These are phyloP conservation scores for Ophiocordyceps camponoti-rufipedis DNA, from an alignment of 2,329 filamentous ascomycete genomes.

Conservation along the genomic window DNA sequence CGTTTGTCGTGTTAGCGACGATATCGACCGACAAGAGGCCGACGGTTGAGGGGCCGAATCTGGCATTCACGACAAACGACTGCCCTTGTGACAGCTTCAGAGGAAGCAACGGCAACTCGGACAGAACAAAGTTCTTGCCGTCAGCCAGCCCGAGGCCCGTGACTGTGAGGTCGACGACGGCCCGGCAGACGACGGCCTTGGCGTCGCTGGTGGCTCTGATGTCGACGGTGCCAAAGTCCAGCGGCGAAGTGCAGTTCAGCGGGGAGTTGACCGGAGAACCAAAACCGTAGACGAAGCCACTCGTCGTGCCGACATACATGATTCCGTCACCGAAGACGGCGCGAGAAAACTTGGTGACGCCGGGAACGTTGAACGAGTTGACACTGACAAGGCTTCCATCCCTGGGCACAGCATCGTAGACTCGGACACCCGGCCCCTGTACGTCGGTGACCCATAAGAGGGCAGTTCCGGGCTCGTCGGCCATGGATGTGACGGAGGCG, in stretches of 20 bases:
- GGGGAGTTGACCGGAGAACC: constrained; percentile 35
- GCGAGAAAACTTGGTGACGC: constrained; percentile 35
- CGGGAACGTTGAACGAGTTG: constrained; percentile 30
- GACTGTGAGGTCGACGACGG: constrained; percentile 24
- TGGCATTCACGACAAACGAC: constrained; percentile 22
- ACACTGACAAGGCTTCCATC: constrained; percentile 27
- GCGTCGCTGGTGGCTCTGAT: constrained; percentile 14
- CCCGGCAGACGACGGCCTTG: constrained; percentile 25
- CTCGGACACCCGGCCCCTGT: constrained; percentile 29
- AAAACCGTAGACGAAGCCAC: constrained; percentile 34
- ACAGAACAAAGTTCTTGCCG: constrained; percentile 16
- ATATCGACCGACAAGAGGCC: constrained; percentile 29
- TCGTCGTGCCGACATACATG: constrained; percentile 32
- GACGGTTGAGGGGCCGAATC: constrained; percentile 25
- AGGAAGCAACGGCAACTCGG: constrained; percentile 14
- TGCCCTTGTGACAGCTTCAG: constrained; percentile 14
- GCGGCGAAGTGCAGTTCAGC: constrained; percentile 31
- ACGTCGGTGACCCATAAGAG: constrained; percentile 39
- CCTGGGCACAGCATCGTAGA: constrained; percentile 32
- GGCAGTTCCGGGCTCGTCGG: constrained; percentile 33
- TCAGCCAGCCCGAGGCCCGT: constrained; percentile 17
- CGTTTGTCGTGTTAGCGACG: constrained; percentile 28
- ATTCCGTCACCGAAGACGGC: constrained; percentile 38
- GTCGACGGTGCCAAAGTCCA: constrained; percentile 26
- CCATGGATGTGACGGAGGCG: constrained; percentile 35